Base-by-base conservation (phyloP, 75 land plant species). In the Cryptomeria japonica region DNA sequence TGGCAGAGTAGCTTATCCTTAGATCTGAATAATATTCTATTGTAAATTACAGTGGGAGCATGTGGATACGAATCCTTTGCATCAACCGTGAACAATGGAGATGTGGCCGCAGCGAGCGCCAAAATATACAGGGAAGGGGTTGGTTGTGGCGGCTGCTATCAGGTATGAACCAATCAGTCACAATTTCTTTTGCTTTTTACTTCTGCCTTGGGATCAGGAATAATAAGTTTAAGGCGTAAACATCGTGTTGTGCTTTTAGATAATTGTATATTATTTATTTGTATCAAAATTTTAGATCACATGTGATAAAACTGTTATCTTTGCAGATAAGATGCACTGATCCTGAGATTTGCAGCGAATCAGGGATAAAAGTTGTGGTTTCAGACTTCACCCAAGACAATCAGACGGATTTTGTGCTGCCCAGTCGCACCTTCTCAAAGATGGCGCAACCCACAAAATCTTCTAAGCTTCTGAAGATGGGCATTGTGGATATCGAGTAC, bases 131-230 rank as follows among this genome's bases (percentile, higher is more conserved):
- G 51, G 85, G 76, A 88, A 38, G 95, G 95, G 5, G n/a, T 88
- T 44, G 95, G 92, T 34, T 94, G 95, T 38, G 95, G 93, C 8
- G 90, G 86, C 9, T 94, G 93, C 88, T 94, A 92, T 78, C 92
- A 92, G 37, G 86, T 41, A 80, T 0, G 25, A 39, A 22, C 1
- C 5, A 36, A 77, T 77, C 15, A 36, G 1, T 61, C 70, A 77
- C 1, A 77, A 3, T 14, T 0, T 22, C 11, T 41, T 44, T 44
- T 25, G 2, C 1, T 25, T 80, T 0, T 42, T 16, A 0, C 39
- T 36, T 36, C 18, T 41, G 0, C 3, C 28, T 61, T 61, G n/a
- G 28, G 28, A 22, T 61, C 10, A 44, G 28, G 31, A 44, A 1
- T 12, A 39, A 5, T n/a, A n/a, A n/a, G n/a, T n/a, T n/a, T n/a